A percentile compares a stretch with the other conserved stretches of the same genome.
phyloP scores from a whole-genome alignment of 139 green algal species.

The Penium margaritaceum region DNA sequence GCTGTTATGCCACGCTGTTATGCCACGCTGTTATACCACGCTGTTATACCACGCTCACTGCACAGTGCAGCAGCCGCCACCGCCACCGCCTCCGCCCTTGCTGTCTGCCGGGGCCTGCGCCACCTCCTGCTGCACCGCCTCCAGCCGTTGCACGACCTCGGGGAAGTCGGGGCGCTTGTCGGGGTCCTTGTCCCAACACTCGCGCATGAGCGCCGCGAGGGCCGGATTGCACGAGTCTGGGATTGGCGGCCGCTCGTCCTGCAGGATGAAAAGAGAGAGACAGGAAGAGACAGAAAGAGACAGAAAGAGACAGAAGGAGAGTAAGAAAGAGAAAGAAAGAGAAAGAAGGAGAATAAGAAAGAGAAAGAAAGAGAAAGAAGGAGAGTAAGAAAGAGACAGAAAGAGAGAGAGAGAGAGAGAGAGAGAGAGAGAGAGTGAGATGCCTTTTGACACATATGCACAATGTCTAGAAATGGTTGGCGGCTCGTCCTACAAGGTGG shows the following conservation, averaged over 20 bases:
- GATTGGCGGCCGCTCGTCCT: slow-evolving; percentile 12
- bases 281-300: not conserved
- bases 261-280: not conserved
- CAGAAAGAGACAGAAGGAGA: not conserved
- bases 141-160: slow-evolving; percentile 18
- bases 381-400: not conserved
- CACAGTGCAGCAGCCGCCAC: not conserved
- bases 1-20: too few relatives aligned
- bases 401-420: not conserved
- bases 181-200: slow-evolving; percentile 12
- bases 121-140: slow-evolving; percentile 3
- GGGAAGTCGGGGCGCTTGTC: slow-evolving; percentile 22
- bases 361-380: not conserved
- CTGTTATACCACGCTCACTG: slow-evolving; percentile 8
- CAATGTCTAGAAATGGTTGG: too few relatives aligned
- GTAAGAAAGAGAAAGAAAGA: not conserved
- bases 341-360: not conserved
- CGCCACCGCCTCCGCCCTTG: not conserved
- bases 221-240: not conserved
- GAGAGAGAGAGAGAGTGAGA: not conserved
- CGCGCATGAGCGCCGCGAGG: slow-evolving; percentile 13
- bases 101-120: not conserved
- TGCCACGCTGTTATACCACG: too few relatives aligned
- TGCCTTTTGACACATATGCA: too few relatives aligned
- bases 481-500: too few relatives aligned